Evolutionary conservation across 1,139 yeast species (phyloP), one percentile per base, ranked within the genome.

Genomic region (Kodamaea plutei): DNA sequence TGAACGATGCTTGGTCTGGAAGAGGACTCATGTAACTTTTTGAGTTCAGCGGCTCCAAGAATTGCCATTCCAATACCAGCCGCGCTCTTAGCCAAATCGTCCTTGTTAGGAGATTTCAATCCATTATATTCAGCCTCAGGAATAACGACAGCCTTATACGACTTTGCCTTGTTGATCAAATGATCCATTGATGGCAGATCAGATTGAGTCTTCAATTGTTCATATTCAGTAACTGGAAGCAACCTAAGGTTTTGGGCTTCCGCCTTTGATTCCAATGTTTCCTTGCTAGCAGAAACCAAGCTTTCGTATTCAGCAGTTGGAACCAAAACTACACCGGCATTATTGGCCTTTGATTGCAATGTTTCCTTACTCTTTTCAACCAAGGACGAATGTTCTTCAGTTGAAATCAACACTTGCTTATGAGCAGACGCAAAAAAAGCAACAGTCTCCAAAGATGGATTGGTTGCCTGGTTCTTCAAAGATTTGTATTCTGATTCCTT

Each of bases 121-220:
- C 34, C 31, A 28, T 23, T 37, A 19, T 23, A 40, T 10, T 40
- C 43, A 6, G 29, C 26, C 4, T 29, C 30, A 3, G 56, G 37
- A 14, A 57, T 21, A 4, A 50, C 19, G 2, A 39, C 33, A 27
- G 44, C 44, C 4, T 32, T 27, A 7, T 23, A 22, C 1, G 15
- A 22, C 2, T 33, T 23, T 1, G 63, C 58, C 15, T 45, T 47
- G 1, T 23, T 7, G 7, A 29, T 27, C 7, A 60, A 16, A 27
- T 55, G 49, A 2, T 43, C 43, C 9, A 22, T 19, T 1, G 34
- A 23, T 9, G 34, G 34, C 11, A n/a, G 23, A 8, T 18, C 20
- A 18, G n/a, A 4, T 9, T 9, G n/a, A 5, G 8, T 24, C 20
- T 6, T 21, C 27, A 10, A 36, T 22, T 15, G 36, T 14, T n/a